phyloP scores from a whole-genome alignment of 1,284 basidiomycete species.

The Melampsora americana region DNA sequence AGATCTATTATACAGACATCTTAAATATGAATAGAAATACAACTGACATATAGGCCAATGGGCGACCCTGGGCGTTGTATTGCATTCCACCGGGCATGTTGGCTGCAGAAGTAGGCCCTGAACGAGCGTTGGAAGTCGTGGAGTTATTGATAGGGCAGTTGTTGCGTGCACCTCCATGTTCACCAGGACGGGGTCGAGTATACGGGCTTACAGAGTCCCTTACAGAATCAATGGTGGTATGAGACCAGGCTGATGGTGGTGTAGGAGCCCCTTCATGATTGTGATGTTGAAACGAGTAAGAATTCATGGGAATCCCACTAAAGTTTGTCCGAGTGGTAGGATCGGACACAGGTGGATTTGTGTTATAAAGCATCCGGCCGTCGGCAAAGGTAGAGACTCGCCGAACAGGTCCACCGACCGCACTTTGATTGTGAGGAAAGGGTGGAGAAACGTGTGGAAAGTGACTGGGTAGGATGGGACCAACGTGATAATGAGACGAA shows the following conservation, averaged over 20 bases:
- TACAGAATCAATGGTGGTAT: conserved; percentile 29
- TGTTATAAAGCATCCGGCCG: no score
- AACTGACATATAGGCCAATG: conserved; percentile 42
- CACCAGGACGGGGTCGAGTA: conserved; percentile 15
- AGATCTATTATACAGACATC: neutral
- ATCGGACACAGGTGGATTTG: no score
- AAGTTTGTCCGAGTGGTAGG: no score
- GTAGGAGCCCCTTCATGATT: conserved; percentile 13
- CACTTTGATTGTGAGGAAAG: conserved; percentile 21
- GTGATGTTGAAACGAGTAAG: conserved; percentile 22
- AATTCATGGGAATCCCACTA: conserved; percentile 15
- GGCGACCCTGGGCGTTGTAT: conserved; percentile 43
- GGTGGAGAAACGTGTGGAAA: conserved; percentile 31
- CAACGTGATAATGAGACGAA: conserved; percentile 19
- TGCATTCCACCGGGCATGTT: conserved; percentile 35
- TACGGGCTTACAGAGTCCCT: conserved; percentile 37
- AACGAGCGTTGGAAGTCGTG: conserved; percentile 7
- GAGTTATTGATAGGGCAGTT: conserved; percentile 20
- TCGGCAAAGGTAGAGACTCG: conserved; percentile 2
- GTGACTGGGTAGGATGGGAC: conserved; percentile 32
- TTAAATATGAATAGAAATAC: neutral
- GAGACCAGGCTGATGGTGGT: conserved; percentile 14
- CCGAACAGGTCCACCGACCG: conserved; percentile 8
- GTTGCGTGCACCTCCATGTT: neutral
- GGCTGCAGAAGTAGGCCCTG: neutral